A percentile compares a stretch with the other conserved stretches of the same genome.
Conservation (phyloP, 2,329 filamentous ascomycete species). For the Dactylellina leptospora region DNA sequence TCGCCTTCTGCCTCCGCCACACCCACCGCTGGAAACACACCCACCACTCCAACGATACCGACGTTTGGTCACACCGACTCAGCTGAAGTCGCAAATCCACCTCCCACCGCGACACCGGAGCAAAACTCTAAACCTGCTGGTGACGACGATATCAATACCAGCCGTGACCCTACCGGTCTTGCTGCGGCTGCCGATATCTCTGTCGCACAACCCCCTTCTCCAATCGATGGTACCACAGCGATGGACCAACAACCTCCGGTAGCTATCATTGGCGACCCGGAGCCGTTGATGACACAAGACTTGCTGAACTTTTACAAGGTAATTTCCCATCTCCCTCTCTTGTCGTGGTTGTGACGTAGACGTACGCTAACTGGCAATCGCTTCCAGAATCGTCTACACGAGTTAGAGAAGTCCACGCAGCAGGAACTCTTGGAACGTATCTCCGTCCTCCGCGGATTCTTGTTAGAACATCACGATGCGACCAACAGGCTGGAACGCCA, state of each 20-base stretch:
- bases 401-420: constrained; percentile 46
- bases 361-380: neutral
- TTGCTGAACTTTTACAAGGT: constrained; percentile 51
- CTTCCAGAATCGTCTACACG: constrained; percentile 47
- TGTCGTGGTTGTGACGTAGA: neutral
- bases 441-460: constrained; percentile 47
- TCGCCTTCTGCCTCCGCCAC: constrained; percentile 39
- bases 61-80: constrained; percentile 14
- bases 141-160: neutral
- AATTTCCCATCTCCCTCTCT: neutral
- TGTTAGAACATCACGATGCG: constrained; percentile 50
- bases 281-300: constrained; percentile 53
- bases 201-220: constrained; percentile 8
- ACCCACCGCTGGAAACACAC: constrained; percentile 34
- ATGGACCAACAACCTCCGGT: constrained; percentile 50
- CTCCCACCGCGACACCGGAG: neutral
- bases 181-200: neutral
- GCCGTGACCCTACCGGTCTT: neutral
- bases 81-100: too few species aligned
- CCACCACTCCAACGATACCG: constrained; percentile 39
- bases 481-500: constrained; percentile 48
- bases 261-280: constrained; percentile 52
- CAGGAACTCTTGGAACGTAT: constrained; percentile 46
- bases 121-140: neutral
- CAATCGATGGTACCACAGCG: constrained; percentile 33